phyloP scores from a whole-genome alignment of 345 rosid genomes.

The Acer campestre region DNA sequence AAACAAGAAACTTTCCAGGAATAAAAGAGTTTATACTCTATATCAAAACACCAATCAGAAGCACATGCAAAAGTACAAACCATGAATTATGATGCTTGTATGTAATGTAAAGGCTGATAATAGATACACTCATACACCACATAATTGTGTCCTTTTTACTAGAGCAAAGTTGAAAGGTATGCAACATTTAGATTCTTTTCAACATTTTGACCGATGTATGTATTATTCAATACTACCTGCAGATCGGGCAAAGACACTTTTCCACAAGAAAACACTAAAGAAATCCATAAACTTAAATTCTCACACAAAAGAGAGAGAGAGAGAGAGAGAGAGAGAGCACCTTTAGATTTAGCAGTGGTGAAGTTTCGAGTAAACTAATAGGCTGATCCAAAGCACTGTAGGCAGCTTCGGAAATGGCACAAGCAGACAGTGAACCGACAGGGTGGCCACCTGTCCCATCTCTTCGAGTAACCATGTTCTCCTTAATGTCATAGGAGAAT shows the following conservation, averaged over 20 bases:
- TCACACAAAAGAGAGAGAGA: background rate
- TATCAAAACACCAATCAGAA: background rate
- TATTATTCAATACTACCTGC: background rate
- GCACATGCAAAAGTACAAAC: background rate
- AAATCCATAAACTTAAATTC: background rate
- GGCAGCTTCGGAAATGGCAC: slow-evolving; percentile 91
- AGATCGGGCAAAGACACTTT: background rate
- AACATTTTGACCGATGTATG: background rate
- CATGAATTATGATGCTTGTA: background rate
- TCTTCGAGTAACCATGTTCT: slow-evolving; percentile 10
- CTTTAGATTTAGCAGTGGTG: slow-evolving; percentile 75
- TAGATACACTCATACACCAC: background rate
- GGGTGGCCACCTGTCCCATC: slow-evolving; percentile 64
- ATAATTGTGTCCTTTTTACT: background rate
- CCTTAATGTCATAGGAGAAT: slow-evolving; percentile 56
- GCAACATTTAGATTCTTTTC: background rate
- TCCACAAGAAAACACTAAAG: background rate
- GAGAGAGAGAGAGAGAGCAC: slow-evolving; percentile 40
- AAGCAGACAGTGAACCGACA: slow-evolving; percentile 81
- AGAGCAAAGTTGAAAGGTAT: background rate
- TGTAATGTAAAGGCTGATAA: background rate
- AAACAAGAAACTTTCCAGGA: background rate
- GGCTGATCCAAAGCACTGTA: slow-evolving; percentile 97
- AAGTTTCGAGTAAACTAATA: slow-evolving; percentile 77
- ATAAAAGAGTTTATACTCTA: background rate